Evolutionary conservation across 805 yeast species (phyloP), one percentile per base, ranked within the genome.

Genomic region (Metschnikowia continentalis): DNA sequence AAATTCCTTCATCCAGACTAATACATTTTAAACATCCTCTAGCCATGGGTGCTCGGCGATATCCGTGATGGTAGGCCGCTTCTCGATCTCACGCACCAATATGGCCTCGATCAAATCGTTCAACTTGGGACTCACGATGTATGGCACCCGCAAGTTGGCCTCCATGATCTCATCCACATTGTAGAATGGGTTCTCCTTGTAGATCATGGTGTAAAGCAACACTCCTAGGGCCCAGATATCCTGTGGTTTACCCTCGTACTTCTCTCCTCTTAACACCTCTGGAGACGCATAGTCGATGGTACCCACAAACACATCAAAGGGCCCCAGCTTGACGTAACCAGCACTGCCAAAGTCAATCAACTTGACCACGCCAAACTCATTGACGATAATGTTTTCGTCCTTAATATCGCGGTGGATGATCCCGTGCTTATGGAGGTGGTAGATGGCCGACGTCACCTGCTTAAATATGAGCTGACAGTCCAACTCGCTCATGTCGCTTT

Each of bases 211-310:
- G 69, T 91, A 94, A 20, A 94, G 72, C 51, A 94, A 72, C 20
- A 94, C 88, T 2, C 99, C 99, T 63, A 92, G 75, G 0, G 98
- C 96, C 99, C 99, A 94, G 2, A 91, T 85, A 69, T 94, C 99
- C 67, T 94, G 99, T 3, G 96, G 92, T 64, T 82, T 86, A 20
- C 99, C 99, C 47, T 83, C 90, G 62, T 92, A 94, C 20, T 91
- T 86, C 53, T 83, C 84, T 2, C 98, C 99, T 47, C 84, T 78
- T 35, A 94, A 74, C 0, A 94, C 96, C 67, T 94, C 99, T 0
- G 99, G 99, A 0, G 98, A 96, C 0, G 98, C 98, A 67, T 92
- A 94, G 67, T 94, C 97, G 41, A 94, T 84, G 0, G 99, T 94
- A 2, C 99, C 99, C 1, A 94, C 98, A 69, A 94, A 92, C 5